A percentile compares a stretch with the other conserved stretches of the same genome.
These are phyloP conservation scores for Geosiphon pyriformis DNA, from an alignment of 192 early-diverging fungal species.

Conservation along the genomic window DNA sequence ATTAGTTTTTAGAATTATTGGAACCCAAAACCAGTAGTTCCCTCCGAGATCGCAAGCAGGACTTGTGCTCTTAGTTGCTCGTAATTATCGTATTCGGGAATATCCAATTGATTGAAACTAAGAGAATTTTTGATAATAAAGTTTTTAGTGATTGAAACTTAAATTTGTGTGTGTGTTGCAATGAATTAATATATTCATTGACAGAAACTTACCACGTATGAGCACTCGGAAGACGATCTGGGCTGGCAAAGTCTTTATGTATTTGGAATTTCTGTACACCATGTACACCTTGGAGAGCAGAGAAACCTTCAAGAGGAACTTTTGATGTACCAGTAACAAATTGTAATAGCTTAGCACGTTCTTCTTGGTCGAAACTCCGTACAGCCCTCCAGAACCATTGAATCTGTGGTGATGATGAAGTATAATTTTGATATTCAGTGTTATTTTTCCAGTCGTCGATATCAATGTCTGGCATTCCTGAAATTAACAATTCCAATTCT, in stretches of 20 bases:
- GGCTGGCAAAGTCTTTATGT: constrained; percentile 88
- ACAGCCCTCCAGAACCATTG: constrained; percentile 99
- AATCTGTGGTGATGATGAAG: constrained; percentile 77
- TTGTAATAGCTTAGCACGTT: constrained; percentile 94
- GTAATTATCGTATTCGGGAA: constrained; percentile 89
- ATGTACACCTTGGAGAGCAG: constrained; percentile 84
- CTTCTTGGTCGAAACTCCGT: constrained; percentile 94
- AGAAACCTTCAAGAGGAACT: constrained; percentile 95
- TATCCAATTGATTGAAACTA: constrained; percentile 97
- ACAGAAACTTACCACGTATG: constrained; percentile 81
- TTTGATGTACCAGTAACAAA: constrained; percentile 98
- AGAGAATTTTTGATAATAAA: not conserved
- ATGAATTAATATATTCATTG: not conserved
- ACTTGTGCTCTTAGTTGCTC: constrained; percentile 78
- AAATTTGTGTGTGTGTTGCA: constrained; percentile 10
- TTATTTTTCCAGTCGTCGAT: constrained; percentile 99
- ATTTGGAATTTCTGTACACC: constrained; percentile 99
- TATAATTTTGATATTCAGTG: constrained; percentile 93
- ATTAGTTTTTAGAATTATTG: constrained; percentile 52
- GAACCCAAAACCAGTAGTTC: constrained; percentile 89
- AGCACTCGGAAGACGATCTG: constrained; percentile 86
- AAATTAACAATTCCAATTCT: constrained; percentile 96
- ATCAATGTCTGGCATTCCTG: constrained; percentile 97
- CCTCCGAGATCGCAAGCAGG: constrained; percentile 86
- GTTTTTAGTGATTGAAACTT: constrained; percentile 10